These are phyloP conservation scores for Phytophthora macrochlamydospora DNA, from an alignment of 352 stramenopile species.

Conservation along the genomic window DNA sequence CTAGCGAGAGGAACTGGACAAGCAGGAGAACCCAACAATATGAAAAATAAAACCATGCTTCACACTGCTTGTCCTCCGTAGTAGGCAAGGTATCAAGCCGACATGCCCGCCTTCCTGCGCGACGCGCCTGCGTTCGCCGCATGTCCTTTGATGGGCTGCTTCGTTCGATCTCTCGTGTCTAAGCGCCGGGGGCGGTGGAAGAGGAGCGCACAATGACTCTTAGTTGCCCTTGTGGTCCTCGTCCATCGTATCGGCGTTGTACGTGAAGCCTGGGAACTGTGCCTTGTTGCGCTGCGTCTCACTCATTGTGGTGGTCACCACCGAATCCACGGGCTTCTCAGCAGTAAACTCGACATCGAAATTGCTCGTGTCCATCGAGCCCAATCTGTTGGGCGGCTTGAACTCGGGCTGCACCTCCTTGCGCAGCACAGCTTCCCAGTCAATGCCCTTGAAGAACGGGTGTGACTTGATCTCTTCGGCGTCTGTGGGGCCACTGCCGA, in stretches of 20 bases:
- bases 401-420: slow-evolving; percentile 92
- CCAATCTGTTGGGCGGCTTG: slow-evolving; percentile 88
- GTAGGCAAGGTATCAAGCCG: slow-evolving; percentile 11
- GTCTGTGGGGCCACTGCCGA: slow-evolving; percentile 86
- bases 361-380: slow-evolving; percentile 93
- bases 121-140: slow-evolving; percentile 26
- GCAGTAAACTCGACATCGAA: slow-evolving; percentile 95
- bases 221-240: slow-evolving; percentile 87
- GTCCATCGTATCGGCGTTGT: slow-evolving; percentile 89
- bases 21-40: slow-evolving; percentile 30
- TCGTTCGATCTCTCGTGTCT: slow-evolving; percentile 39
- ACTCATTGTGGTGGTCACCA: slow-evolving; percentile 92
- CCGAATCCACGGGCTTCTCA: slow-evolving; percentile 90
- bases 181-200: slow-evolving; percentile 24
- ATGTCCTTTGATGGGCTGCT: slow-evolving; percentile 28
- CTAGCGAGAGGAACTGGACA: slow-evolving; percentile 24
- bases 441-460: slow-evolving; percentile 93
- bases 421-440: slow-evolving; percentile 90
- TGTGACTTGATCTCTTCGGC: slow-evolving; percentile 94
- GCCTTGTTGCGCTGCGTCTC: slow-evolving; percentile 91
- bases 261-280: slow-evolving; percentile 91
- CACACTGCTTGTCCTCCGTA: slow-evolving; percentile 13
- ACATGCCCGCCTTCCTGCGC: slow-evolving; percentile 8
- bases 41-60: slow-evolving; percentile 40
- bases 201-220: slow-evolving; percentile 23